Conservation (phyloP, 768 basidiomycete genomes). For the Tulasnella sp. region DNA sequence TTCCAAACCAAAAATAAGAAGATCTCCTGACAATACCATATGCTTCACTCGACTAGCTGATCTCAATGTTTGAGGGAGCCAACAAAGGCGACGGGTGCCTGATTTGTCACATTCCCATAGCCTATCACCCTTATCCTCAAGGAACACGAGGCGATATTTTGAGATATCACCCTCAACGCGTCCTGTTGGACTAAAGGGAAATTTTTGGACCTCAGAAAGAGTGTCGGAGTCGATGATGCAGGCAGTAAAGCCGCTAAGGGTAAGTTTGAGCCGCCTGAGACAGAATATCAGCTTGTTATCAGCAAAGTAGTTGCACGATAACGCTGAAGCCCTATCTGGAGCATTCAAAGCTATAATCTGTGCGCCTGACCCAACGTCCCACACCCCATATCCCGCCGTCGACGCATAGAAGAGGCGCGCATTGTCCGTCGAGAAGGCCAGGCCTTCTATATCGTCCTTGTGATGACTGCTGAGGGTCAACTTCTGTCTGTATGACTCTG, state of each 20-base stretch:
- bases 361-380: not conserved
- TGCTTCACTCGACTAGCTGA: not conserved
- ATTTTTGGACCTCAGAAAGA: not conserved
- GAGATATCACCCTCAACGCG: not conserved
- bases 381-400: not conserved
- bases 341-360: not conserved
- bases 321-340: not conserved
- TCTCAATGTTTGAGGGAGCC: not conserved
- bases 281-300: not conserved
- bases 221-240: not conserved
- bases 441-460: not conserved
- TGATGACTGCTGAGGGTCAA: not conserved
- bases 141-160: not conserved
- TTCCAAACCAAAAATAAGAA: not conserved
- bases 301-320: not conserved
- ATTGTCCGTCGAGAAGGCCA: not conserved
- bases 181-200: not conserved
- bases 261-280: not conserved
- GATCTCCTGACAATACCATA: not conserved
- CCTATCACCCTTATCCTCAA: not conserved
- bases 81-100: not conserved
- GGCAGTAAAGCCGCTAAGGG: not conserved
- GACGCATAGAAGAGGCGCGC: not conserved
- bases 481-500: not conserved
- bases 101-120: not conserved